These are phyloP conservation scores for Coemansia sp. DNA, from an alignment of 371 early-diverging fungal genomes.

Conservation along the genomic window DNA sequence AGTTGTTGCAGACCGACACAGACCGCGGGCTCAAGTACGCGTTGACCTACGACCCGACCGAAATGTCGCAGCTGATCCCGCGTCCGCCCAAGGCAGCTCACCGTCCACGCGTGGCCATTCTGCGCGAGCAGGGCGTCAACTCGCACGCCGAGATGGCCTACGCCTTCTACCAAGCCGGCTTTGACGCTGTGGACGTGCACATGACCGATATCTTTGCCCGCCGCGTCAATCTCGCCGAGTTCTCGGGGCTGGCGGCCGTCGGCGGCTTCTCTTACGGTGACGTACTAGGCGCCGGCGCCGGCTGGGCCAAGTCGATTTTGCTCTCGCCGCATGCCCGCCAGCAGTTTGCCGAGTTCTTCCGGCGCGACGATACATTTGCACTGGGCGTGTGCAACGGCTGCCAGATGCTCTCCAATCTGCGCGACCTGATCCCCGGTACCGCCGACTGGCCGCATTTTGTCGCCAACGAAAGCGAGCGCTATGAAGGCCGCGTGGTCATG, in stretches of 20 bases:
- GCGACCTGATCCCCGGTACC: constrained; percentile 77
- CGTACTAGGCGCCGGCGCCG: constrained; percentile 94
- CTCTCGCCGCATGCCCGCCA: constrained; percentile 66
- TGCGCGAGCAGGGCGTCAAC: constrained; percentile 97
- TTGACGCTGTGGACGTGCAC: constrained; percentile 91
- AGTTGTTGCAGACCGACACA: constrained; percentile 59
- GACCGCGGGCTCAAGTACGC: constrained; percentile 78
- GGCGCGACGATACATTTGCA: constrained; percentile 85
- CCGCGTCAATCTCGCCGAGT: constrained; percentile 65
- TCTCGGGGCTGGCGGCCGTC: constrained; percentile 88
- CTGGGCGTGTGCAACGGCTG: constrained; percentile 98
- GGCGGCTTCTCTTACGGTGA: constrained; percentile 98
- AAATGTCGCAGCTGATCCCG: constrained; percentile 49
- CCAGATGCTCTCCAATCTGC: constrained; percentile 88
- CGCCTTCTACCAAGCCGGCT: constrained; percentile 90
- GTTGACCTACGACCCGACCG: constrained; percentile 75
- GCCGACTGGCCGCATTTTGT: constrained; percentile 51
- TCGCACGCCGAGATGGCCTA: constrained; percentile 92
- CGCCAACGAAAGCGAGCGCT: constrained; percentile 83
- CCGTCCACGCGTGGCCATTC: constrained; percentile 85
- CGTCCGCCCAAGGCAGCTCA: constrained; percentile 23
- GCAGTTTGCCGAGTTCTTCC: constrained; percentile 81
- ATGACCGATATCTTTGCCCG: constrained; percentile 90
- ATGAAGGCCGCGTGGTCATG: constrained; percentile 87
- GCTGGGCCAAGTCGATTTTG: constrained; percentile 93